These are phyloP conservation scores for Arthrobotrys pseudoclavata DNA, from an alignment of 2,329 filamentous ascomycete species.

Conservation along the genomic window DNA sequence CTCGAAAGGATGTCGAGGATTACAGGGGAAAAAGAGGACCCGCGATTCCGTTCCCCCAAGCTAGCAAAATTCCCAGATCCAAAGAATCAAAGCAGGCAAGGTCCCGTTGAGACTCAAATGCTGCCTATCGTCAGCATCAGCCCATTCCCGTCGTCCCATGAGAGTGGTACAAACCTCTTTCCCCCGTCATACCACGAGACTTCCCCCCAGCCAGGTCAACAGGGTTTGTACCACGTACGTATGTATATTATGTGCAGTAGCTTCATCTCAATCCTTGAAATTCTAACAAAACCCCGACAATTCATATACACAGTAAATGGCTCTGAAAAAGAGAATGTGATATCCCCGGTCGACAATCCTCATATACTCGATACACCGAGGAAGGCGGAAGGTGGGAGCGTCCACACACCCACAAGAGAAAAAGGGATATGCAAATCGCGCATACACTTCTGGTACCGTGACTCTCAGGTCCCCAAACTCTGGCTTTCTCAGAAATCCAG, in stretches of 20 bases:
- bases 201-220: not conserved
- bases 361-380: conserved; percentile 8
- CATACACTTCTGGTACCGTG: conserved; percentile 59
- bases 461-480: conserved; percentile 17
- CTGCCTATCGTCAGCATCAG: conserved; percentile 26
- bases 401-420: conserved; percentile 1
- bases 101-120: not conserved
- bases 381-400: conserved; percentile 17
- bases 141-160: conserved; percentile 22
- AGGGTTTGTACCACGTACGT: conserved; percentile 20
- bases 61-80: conserved; percentile 8
- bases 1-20: not conserved
- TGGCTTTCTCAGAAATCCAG: not conserved
- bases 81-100: not conserved
- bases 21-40: not conserved
- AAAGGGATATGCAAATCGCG: conserved; percentile 57
- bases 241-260: conserved; percentile 17
- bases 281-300: no score
- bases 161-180: conserved; percentile 40
- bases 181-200: conserved; percentile 57
- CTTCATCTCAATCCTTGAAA: not conserved
- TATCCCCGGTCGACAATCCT: not conserved
- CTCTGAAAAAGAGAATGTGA: not conserved
- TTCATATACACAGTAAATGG: no score
- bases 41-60: conserved; percentile 4